Evolutionary conservation across 2,329 filamentous ascomycete genomes (phyloP).

Genomic region (Ceratocystis cacaofunesta): DNA sequence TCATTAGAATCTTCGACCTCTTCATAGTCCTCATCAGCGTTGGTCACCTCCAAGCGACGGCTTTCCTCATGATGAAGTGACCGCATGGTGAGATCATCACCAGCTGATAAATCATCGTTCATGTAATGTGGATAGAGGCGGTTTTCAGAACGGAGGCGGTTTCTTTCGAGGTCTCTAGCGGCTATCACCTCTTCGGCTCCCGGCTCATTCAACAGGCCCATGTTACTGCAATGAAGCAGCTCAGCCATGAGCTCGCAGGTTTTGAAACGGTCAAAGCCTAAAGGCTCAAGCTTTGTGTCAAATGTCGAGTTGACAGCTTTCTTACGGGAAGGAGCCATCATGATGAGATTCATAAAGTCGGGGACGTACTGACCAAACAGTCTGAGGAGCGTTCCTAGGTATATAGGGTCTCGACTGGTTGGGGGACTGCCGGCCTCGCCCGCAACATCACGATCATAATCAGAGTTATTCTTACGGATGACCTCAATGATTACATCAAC

Average conservation of each 20-base stretch:
- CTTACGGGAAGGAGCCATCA: constrained; percentile 59
- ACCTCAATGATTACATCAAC: constrained; percentile 97
- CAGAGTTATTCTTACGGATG: constrained; percentile 97
- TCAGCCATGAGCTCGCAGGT: constrained; percentile 98
- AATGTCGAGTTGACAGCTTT: constrained; percentile 73
- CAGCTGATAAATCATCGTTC: constrained; percentile 27
- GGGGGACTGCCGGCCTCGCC: constrained; percentile 65
- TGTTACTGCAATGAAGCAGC: constrained; percentile 92
- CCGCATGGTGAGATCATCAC: constrained; percentile 49
- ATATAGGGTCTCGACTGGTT: constrained; percentile 83
- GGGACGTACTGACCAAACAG: constrained; percentile 84
- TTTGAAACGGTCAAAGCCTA: constrained; percentile 97
- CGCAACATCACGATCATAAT: constrained; percentile 88
- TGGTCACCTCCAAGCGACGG: constrained; percentile 62
- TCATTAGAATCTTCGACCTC: constrained; percentile 56
- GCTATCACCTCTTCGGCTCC: constrained; percentile 80
- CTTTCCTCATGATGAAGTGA: constrained; percentile 40
- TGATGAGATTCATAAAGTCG: constrained; percentile 82
- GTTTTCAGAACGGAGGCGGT: constrained; percentile 62
- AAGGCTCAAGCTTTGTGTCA: constrained; percentile 76
- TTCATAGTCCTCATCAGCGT: constrained; percentile 82
- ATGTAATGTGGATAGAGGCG: constrained; percentile 38
- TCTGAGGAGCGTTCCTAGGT: constrained; percentile 76
- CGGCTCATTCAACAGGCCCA: constrained; percentile 84
- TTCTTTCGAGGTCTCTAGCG: constrained; percentile 64